These are phyloP conservation scores for Backusella tuberculispora DNA, from an alignment of 192 early-diverging fungal species.

Conservation along the genomic window DNA sequence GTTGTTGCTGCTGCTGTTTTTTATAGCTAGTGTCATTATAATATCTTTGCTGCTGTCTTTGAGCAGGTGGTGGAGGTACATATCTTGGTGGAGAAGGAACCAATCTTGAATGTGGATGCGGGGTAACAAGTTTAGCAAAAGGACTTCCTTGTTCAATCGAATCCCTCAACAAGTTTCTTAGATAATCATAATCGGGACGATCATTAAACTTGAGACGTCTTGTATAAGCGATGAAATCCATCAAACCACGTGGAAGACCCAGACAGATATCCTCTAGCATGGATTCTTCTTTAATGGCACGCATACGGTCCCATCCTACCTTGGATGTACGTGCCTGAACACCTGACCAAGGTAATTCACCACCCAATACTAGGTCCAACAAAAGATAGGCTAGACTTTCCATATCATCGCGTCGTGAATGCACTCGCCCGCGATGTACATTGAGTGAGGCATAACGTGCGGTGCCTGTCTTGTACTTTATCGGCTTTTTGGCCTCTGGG, in stretches of 20 bases:
- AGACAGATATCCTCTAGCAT: slow-evolving; percentile 74
- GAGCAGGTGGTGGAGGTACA: background rate
- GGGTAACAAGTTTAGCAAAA: background rate
- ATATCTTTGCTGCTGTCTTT: background rate
- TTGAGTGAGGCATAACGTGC: slow-evolving; percentile 86
- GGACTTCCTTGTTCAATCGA: slow-evolving; percentile 13
- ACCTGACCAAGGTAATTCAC: slow-evolving; percentile 84
- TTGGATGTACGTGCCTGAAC: slow-evolving; percentile 79
- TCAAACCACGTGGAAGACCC: slow-evolving; percentile 73
- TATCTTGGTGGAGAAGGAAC: background rate
- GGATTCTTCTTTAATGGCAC: slow-evolving; percentile 75
- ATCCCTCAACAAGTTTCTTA: slow-evolving; percentile 46
- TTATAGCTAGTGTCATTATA: background rate
- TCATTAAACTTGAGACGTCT: slow-evolving; percentile 76
- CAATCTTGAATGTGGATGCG: background rate
- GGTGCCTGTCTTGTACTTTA: slow-evolving; percentile 68
- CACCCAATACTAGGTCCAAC: slow-evolving; percentile 71
- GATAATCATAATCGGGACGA: slow-evolving; percentile 79
- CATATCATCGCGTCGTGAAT: slow-evolving; percentile 83
- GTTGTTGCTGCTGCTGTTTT: background rate
- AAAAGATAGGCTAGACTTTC: slow-evolving; percentile 86
- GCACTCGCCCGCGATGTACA: slow-evolving; percentile 82
- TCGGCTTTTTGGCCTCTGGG: slow-evolving; percentile 40
- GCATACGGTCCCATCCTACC: slow-evolving; percentile 86
- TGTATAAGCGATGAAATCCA: slow-evolving; percentile 72